Base-by-base conservation (phyloP, 1,284 basidiomycete genomes). In the Cystobasidium pallidum region DNA sequence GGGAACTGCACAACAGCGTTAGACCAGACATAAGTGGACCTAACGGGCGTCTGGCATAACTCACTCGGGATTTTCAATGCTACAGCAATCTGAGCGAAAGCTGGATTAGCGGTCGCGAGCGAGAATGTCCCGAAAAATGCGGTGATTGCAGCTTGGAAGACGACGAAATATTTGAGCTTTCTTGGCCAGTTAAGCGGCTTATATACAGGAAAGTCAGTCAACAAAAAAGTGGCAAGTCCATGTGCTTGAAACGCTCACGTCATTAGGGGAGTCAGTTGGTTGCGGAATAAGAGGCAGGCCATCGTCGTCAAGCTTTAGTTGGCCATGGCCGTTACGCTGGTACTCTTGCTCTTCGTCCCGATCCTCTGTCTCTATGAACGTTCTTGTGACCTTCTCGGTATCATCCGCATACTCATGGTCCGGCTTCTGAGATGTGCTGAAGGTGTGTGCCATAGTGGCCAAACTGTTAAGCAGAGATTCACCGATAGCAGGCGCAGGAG, bases 231-330 rank as follows among this genome's bases (percentile, higher is more conserved):
- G 8, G n/a, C n/a, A n/a, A 21, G 34, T 49, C 13, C 24, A 2
- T 19, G 30, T 4, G 3, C n/a, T 21, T 2, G 15, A 13, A 11
- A 11, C n/a, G 24, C 66, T 49, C 26, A 68, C 66, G 21, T 68
- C 66, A 24, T 30, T 59, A 1, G 66, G 66, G 47, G 54, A 59
- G 30, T 68, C 66, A 19, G 66, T 58, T 13, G 66, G 66, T 32
- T 68, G 66, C 28, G 66, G 66, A 28, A 68, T 68, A 21, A 68
- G 55, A 11, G 66, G 66, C 49, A 68, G 55, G 15, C 66, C 66
- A 2, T 59, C 17, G 28, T 4, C 26, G 28, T 68, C 66, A 30
- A 68, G 55, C 55, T 68, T 68, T 15, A 68, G 41, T 15, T 52
- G 19, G 3, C 52, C 66, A 15, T 58, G 57, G 15, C 66, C 66